A percentile compares a stretch with the other conserved stretches of the same genome.
Conservation (phyloP, 805 yeast species). For the Schizosaccharomyces octosporus region DNA sequence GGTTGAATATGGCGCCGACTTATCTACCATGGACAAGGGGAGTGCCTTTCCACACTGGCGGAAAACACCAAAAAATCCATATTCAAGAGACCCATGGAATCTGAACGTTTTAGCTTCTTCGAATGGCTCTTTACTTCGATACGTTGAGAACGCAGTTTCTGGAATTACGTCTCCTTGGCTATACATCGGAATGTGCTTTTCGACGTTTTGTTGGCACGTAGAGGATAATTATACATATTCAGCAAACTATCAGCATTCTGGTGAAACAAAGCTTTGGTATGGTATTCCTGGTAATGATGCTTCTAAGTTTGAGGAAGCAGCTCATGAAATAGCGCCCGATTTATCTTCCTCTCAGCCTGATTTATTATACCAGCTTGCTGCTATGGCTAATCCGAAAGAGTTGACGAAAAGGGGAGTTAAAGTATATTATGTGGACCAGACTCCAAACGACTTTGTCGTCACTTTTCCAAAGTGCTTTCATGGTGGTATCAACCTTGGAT, state of each 20-base stretch:
- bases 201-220: conserved; percentile 91
- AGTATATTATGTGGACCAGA: conserved; percentile 38
- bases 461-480: conserved; percentile 81
- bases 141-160: conserved; percentile 23
- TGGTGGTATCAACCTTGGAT: conserved; percentile 74
- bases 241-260: conserved; percentile 77
- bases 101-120: conserved; percentile 15
- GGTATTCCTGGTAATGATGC: conserved; percentile 57
- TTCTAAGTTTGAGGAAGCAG: conserved; percentile 35
- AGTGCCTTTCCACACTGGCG: conserved; percentile 16
- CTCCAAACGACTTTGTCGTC: conserved; percentile 56
- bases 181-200: conserved; percentile 66
- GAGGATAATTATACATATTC: conserved; percentile 85
- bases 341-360: conserved; percentile 67
- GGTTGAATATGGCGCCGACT: conserved; percentile 20
- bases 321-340: conserved; percentile 50
- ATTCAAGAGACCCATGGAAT: conserved; percentile 17
- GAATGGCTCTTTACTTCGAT: conserved; percentile 14
- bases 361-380: conserved; percentile 61
- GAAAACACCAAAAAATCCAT: conserved; percentile 12
- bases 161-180: conserved; percentile 96
- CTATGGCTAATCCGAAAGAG: conserved; percentile 48
- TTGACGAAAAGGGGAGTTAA: conserved; percentile 21
- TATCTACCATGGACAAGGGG: conserved; percentile 15
- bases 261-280: conserved; percentile 82